phyloP scores from a whole-genome alignment of 2,329 filamentous ascomycete species.

The Paecilomyces niveus region DNA sequence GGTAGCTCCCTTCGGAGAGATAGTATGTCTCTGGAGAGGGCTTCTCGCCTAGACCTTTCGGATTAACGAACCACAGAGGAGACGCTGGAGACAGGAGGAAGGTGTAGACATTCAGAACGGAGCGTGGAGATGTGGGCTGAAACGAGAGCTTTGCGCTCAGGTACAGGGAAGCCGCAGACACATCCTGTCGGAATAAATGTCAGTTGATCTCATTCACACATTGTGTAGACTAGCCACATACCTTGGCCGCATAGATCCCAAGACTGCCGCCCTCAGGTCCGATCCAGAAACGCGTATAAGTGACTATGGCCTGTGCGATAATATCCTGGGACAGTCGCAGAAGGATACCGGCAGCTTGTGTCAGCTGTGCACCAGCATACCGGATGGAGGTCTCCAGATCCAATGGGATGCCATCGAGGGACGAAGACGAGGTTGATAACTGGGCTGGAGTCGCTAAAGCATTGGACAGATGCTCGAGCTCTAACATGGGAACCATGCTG shows the following conservation, averaged over 20 bases:
- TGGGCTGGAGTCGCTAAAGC: constrained; percentile 39
- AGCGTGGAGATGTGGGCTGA: constrained; percentile 66
- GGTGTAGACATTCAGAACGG: constrained; percentile 75
- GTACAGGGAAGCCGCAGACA: constrained; percentile 75
- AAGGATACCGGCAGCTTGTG: constrained; percentile 53
- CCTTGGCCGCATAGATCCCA: constrained; percentile 36
- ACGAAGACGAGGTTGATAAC: constrained; percentile 37
- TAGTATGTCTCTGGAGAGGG: constrained; percentile 54
- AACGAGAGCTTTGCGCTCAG: constrained; percentile 76
- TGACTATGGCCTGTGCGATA: constrained; percentile 75
- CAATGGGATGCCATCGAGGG: constrained; percentile 34
- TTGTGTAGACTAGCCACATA: constrained; percentile 10
- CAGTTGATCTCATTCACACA: background rate
- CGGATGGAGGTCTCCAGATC: constrained; percentile 38
- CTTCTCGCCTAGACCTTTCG: constrained; percentile 17
- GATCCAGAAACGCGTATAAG: constrained; percentile 76
- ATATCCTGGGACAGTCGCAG: constrained; percentile 78
- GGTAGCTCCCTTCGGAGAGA: constrained; percentile 67
- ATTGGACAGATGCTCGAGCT: constrained; percentile 36
- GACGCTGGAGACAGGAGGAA: constrained; percentile 65
- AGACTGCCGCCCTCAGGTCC: constrained; percentile 39
- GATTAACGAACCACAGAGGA: constrained; percentile 40
- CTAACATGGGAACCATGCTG: constrained; percentile 18
- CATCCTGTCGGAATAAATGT: constrained; percentile 49
- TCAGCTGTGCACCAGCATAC: constrained; percentile 38